Percentiles rank a stretch among this genome's conserved stretches.
Evolutionary conservation across 1,284 basidiomycete species (phyloP).

Genomic region (Ceratobasidium theobromae): DNA sequence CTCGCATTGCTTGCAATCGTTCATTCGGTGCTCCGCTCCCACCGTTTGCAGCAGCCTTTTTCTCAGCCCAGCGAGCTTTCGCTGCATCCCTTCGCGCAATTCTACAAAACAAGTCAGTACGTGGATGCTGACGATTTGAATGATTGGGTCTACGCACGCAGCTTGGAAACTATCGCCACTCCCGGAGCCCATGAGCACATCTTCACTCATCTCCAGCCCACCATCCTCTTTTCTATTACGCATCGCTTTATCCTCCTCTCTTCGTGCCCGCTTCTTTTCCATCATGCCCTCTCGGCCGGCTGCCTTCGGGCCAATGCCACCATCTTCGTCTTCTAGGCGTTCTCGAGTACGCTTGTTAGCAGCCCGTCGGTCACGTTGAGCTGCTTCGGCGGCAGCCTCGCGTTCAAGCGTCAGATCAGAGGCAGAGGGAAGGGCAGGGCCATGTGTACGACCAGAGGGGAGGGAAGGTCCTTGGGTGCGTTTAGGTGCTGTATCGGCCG

Average conservation of each 20-base stretch:
- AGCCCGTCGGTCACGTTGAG: constrained; percentile 53
- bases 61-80: constrained; percentile 57
- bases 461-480: constrained; percentile 20
- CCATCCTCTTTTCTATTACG: constrained; percentile 72
- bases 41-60: constrained; percentile 40
- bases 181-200: constrained; percentile 67
- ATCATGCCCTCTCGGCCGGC: constrained; percentile 57
- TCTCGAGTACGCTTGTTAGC: constrained; percentile 59
- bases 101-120: constrained; percentile 58
- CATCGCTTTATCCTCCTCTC: constrained; percentile 63
- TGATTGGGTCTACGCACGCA: constrained; percentile 51
- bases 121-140: constrained; percentile 16
- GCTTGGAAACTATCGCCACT: constrained; percentile 70
- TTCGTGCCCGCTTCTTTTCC: constrained; percentile 70
- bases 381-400: constrained; percentile 56
- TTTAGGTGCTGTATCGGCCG: not conserved
- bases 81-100: constrained; percentile 66
- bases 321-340: constrained; percentile 62
- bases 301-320: constrained; percentile 67
- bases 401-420: constrained; percentile 64
- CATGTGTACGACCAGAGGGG: constrained; percentile 7
- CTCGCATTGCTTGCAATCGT: constrained; percentile 56
- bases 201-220: constrained; percentile 61
- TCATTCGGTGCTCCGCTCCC: constrained; percentile 53
- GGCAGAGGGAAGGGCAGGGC: constrained; percentile 48